Conservation (phyloP, 2,329 filamentous ascomycete species). For the Niveomyces coronatus region DNA sequence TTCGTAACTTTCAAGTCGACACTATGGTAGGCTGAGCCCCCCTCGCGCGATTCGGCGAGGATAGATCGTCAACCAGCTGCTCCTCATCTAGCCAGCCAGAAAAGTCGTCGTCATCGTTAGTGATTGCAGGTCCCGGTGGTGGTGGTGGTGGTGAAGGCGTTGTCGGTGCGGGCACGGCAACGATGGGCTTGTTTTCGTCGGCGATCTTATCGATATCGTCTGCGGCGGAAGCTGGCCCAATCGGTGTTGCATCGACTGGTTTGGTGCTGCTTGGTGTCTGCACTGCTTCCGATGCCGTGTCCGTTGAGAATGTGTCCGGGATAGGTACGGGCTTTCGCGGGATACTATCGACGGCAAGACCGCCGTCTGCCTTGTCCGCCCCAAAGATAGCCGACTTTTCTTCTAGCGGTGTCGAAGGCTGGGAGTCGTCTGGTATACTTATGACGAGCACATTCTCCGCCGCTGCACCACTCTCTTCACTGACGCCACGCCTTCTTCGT, state of each 20-base stretch:
- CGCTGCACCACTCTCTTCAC: slow-evolving; percentile 21
- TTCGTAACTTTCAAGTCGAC: too few relatives aligned
- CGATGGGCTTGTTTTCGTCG: slow-evolving; percentile 3
- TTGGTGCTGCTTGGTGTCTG: too few relatives aligned
- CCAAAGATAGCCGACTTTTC: slow-evolving; percentile 4
- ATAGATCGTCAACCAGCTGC: too few relatives aligned
- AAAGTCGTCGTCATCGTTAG: slow-evolving; percentile 17
- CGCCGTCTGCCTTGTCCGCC: not conserved
- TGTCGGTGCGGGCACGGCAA: slow-evolving; percentile 12
- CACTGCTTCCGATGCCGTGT: too few relatives aligned
- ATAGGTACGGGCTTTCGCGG: slow-evolving; percentile 3
- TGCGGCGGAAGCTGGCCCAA: not conserved
- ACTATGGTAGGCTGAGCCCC: too few relatives aligned
- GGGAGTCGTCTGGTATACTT: slow-evolving; percentile 53
- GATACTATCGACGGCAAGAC: slow-evolving; percentile 1
- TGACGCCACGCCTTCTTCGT: slow-evolving; percentile 26
- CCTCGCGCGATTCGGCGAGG: too few relatives aligned
- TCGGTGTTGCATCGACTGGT: too few relatives aligned
- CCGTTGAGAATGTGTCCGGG: too few relatives aligned
- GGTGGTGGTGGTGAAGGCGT: slow-evolving; percentile 5
- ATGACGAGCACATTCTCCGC: slow-evolving; percentile 53
- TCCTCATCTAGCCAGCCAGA: slow-evolving; percentile 21
- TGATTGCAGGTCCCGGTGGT: too few relatives aligned
- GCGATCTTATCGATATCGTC: not conserved
- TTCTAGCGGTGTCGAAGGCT: slow-evolving; percentile 40